A percentile compares a stretch with the other conserved stretches of the same genome.
Conservation (phyloP, 805 yeast genomes). For the Wickerhamomyces tratensis region DNA sequence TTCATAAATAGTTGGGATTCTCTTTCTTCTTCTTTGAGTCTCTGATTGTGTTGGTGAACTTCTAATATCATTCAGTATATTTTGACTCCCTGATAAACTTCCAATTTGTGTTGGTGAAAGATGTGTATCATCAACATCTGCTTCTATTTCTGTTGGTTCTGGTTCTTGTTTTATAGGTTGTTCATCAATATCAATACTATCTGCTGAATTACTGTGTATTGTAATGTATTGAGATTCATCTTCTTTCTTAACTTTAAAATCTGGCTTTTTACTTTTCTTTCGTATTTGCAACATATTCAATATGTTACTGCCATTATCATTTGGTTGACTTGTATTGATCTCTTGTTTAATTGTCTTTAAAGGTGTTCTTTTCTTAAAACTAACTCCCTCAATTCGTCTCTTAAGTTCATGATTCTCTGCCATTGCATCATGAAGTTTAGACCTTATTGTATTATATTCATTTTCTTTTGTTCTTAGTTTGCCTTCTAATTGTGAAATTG, state of each 20-base stretch:
- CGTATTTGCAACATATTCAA: not conserved
- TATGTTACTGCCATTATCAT: not conserved
- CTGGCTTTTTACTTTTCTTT: too few species aligned
- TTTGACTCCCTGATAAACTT: not conserved
- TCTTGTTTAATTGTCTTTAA: not conserved
- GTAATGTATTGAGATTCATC: too few species aligned
- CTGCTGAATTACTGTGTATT: not conserved
- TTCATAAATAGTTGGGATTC: not conserved
- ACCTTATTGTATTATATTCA: too few species aligned
- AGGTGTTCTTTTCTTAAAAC: not conserved
- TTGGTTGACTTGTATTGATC: too few species aligned
- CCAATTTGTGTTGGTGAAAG: not conserved
- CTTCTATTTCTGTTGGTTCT: not conserved
- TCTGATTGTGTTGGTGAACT: not conserved
- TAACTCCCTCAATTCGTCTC: not conserved
- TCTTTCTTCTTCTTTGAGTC: not conserved
- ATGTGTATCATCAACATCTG: not conserved
- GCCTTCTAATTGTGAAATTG: too few species aligned
- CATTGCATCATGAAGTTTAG: not conserved
- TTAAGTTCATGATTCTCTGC: slow-evolving; percentile 1
- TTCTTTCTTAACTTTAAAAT: too few species aligned
- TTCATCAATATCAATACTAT: not conserved
- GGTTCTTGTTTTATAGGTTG: not conserved
- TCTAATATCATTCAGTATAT: not conserved
- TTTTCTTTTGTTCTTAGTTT: not conserved